These are phyloP conservation scores for Lactuca saligna DNA, from an alignment of 129 eudicot genomes.

Conservation along the genomic window DNA sequence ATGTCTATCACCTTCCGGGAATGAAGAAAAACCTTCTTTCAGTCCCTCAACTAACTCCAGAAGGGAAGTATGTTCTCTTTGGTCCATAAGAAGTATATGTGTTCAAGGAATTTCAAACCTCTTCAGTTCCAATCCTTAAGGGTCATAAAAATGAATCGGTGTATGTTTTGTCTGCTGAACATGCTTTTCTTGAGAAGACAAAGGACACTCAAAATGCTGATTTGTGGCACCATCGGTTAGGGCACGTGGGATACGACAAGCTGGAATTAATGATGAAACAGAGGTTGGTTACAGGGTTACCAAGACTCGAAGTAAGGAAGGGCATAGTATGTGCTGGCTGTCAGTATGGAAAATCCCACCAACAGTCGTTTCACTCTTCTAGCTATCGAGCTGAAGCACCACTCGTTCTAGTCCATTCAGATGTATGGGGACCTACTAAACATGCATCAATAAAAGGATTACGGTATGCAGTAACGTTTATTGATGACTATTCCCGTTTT, in stretches of 20 bases:
- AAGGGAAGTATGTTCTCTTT: constrained; percentile 2
- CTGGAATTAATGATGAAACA: background rate
- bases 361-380: background rate
- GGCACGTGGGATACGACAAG: background rate
- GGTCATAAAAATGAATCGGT: background rate
- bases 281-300: background rate
- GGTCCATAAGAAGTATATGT: constrained; percentile 15
- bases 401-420: constrained; percentile 12
- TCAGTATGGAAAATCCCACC: background rate
- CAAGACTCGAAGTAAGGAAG: background rate
- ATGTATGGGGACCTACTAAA: constrained; percentile 9
- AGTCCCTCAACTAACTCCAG: too few species aligned
- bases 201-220: background rate
- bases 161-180: constrained; percentile 12
- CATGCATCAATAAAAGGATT: background rate
- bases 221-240: constrained; percentile 8
- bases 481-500: background rate
- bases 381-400: background rate
- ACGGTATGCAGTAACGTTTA: background rate
- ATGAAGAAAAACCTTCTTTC: too few species aligned
- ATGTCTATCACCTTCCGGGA: too few species aligned
- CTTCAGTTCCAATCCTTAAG: background rate
- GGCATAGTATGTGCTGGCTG: background rate
- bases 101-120: background rate
- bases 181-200: constrained; percentile 10